Conservation (phyloP, 495 filamentous ascomycete species). For the Rhizodiscina lignyota region DNA sequence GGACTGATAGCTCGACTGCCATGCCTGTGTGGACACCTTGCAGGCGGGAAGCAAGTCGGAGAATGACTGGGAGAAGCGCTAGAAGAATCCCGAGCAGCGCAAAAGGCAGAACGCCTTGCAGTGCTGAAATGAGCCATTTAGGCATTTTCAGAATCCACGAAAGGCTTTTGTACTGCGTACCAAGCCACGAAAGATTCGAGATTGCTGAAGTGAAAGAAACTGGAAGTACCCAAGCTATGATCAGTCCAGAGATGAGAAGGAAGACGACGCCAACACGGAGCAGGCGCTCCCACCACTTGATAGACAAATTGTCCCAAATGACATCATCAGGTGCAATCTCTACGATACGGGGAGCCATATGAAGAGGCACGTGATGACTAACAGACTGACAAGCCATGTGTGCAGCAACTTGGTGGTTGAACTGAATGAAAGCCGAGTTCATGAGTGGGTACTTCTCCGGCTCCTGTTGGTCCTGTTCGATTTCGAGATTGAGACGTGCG, state of each 20-base stretch:
- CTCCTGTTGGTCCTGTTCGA: conserved; percentile 76
- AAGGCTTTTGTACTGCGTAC: conserved; percentile 47
- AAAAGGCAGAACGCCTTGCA: conserved; percentile 79
- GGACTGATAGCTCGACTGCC: conserved; percentile 62
- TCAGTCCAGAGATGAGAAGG: conserved; percentile 48
- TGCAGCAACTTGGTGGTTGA: conserved; percentile 92
- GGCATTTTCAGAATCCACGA: conserved; percentile 50
- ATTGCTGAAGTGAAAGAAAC: conserved; percentile 76
- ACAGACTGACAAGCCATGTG: conserved; percentile 96
- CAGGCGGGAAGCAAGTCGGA: conserved; percentile 54
- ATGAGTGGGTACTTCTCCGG: conserved; percentile 82
- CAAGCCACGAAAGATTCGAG: conserved; percentile 55
- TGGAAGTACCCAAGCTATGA: conserved; percentile 81
- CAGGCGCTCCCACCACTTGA: conserved; percentile 90
- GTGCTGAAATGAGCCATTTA: conserved; percentile 44
- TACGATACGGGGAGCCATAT: conserved; percentile 84
- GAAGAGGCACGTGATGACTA: conserved; percentile 79
- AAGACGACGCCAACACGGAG: conserved; percentile 52
- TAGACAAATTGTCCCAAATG: conserved; percentile 95
- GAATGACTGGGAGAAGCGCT: conserved; percentile 59
- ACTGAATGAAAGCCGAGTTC: conserved; percentile 97
- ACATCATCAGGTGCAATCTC: conserved; percentile 92
- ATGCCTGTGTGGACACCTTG: conserved; percentile 76
- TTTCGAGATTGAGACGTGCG: conserved; percentile 79
- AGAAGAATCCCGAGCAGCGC: conserved; percentile 64